A percentile compares a stretch with the other conserved stretches of the same genome.
Conservation (phyloP, 1,284 basidiomycete species). For the Flammula alnicola region DNA sequence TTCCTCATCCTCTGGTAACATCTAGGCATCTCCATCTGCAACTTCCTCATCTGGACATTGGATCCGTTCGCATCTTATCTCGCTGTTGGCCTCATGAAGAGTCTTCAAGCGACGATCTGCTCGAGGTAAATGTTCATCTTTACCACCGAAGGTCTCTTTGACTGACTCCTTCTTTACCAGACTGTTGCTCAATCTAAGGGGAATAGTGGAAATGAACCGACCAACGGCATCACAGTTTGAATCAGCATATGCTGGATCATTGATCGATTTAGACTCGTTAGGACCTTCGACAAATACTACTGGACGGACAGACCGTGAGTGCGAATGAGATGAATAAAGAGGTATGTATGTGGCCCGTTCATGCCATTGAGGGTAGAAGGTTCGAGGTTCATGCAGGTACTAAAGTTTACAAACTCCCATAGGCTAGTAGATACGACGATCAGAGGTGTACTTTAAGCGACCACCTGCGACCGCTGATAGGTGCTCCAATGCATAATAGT, state of each 20-base stretch:
- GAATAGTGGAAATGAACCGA: slow-evolving; percentile 22
- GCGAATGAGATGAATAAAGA: no score
- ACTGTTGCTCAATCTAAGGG: slow-evolving; percentile 27
- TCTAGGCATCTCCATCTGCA: slow-evolving; percentile 29
- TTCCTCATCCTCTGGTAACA: not conserved
- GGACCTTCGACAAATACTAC: not conserved
- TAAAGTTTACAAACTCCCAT: no score
- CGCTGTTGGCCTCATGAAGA: slow-evolving; percentile 28
- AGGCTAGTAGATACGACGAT: no score
- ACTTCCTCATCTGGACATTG: slow-evolving; percentile 30
- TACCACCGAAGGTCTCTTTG: not conserved
- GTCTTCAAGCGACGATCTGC: slow-evolving; percentile 31
- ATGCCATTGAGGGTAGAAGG: no score
- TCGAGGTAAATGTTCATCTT: slow-evolving; percentile 23
- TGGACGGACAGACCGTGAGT: no score
- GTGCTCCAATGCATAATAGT: no score
- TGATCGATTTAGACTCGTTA: slow-evolving; percentile 7
- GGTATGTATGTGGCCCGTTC: no score
- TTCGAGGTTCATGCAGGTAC: no score
- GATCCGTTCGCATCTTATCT: slow-evolving; percentile 29
- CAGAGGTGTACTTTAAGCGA: no score
- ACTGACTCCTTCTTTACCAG: slow-evolving; percentile 8
- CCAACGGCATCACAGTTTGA: slow-evolving; percentile 18
- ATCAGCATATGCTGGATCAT: slow-evolving; percentile 10
- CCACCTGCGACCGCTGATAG: no score